Evolutionary conservation across 768 basidiomycete species (phyloP).

Genomic region (Tylopilus plumbeoviolaceoides): DNA sequence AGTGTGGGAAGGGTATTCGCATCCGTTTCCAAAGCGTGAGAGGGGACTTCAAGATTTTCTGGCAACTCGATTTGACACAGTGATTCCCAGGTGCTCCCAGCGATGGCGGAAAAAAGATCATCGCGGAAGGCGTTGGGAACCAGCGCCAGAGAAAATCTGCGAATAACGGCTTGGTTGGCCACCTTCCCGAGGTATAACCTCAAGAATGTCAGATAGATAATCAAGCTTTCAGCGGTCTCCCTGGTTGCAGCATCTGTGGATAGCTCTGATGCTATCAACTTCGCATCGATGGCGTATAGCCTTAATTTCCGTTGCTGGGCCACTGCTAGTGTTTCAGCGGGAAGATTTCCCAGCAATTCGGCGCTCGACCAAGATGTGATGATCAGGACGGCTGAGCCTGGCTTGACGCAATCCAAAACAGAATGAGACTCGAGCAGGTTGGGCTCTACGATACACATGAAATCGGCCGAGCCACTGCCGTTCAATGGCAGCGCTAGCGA

Average conservation of each 20-base stretch:
- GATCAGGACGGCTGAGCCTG: slow-evolving; percentile 68
- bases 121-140: slow-evolving; percentile 46
- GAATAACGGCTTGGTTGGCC: slow-evolving; percentile 51
- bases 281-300: slow-evolving; percentile 58
- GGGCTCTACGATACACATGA: slow-evolving; percentile 72
- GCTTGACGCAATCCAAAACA: slow-evolving; percentile 61
- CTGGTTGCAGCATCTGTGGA: slow-evolving; percentile 29
- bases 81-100: slow-evolving; percentile 59
- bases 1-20: slow-evolving; percentile 31
- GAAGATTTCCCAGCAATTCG: slow-evolving; percentile 70
- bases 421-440: slow-evolving; percentile 75
- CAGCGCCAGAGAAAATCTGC: slow-evolving; percentile 45
- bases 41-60: slow-evolving; percentile 10
- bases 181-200: slow-evolving; percentile 71
- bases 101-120: slow-evolving; percentile 44
- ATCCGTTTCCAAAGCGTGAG: slow-evolving; percentile 1
- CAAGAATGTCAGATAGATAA: slow-evolving; percentile 78
- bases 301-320: slow-evolving; percentile 49
- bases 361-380: slow-evolving; percentile 69
- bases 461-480: slow-evolving; percentile 53
- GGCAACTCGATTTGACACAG: slow-evolving; percentile 55
- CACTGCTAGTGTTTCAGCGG: slow-evolving; percentile 40
- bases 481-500: slow-evolving; percentile 56
- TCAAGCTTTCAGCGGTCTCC: slow-evolving; percentile 48
- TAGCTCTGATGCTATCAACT: slow-evolving; percentile 40